Conservation (phyloP, 192 early-diverging fungal genomes). For the Rhizophlyctis rosea region DNA sequence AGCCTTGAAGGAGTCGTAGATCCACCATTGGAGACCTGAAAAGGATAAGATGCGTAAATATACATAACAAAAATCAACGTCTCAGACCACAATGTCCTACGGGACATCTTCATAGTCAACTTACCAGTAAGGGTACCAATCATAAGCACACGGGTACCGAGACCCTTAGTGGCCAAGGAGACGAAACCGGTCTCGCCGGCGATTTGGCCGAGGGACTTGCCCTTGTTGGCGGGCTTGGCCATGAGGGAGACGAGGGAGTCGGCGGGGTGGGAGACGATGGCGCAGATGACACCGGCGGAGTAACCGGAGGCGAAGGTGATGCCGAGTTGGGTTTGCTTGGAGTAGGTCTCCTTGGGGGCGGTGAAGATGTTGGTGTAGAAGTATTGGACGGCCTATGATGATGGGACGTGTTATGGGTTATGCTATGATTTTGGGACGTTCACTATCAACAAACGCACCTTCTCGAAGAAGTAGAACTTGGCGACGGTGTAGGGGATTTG, state of each 20-base stretch:
- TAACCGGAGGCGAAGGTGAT: conserved; percentile 83
- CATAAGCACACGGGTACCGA: conserved; percentile 86
- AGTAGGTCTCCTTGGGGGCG: conserved; percentile 64
- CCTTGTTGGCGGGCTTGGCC: conserved; percentile 51
- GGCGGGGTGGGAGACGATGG: conserved; percentile 87
- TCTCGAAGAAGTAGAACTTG: conserved; percentile 82
- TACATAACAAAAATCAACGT: neutral
- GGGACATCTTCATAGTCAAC: too few relatives aligned
- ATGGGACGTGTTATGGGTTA: neutral
- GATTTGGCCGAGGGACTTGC: conserved; percentile 46
- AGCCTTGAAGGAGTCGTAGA: conserved; percentile 82
- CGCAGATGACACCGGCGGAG: conserved; percentile 84
- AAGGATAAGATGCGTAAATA: neutral
- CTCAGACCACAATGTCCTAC: neutral
- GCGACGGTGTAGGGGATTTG: conserved; percentile 86
- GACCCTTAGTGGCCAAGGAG: conserved; percentile 69
- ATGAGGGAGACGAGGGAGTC: conserved; percentile 66
- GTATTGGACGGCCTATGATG: conserved; percentile 43
- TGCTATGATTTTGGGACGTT: conserved; percentile 50
- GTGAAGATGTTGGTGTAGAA: conserved; percentile 31
- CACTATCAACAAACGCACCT: conserved; percentile 3
- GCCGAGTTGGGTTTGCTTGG: conserved; percentile 68
- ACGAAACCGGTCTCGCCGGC: conserved; percentile 40
- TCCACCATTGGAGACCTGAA: conserved; percentile 69
- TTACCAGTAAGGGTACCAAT: conserved; percentile 83